A percentile compares a stretch with the other conserved stretches of the same genome.
Conservation (phyloP, 169 alveolate species). For the Cryptosporidium tyzzeri region DNA sequence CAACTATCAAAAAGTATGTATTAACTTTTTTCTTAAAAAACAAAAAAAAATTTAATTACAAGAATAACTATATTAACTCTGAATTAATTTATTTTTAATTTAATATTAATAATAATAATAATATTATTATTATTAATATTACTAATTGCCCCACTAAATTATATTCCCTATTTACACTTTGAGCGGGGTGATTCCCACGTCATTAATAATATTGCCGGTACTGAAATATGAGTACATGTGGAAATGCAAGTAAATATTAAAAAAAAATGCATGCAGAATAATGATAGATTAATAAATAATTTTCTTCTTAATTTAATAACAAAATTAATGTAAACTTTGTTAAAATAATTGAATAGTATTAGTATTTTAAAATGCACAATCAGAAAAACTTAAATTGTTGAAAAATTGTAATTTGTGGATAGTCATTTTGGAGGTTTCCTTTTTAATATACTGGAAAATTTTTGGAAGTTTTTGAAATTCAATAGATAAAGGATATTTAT, state of each 20-base stretch:
- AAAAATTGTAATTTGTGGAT: background rate
- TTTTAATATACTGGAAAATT: background rate
- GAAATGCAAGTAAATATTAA: background rate
- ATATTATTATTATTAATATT: too few species aligned
- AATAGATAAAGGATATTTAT: background rate
- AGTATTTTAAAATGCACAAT: background rate
- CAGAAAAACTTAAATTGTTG: background rate
- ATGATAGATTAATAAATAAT: background rate
- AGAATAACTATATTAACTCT: too few species aligned
- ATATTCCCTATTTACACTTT: too few species aligned
- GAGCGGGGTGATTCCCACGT: background rate
- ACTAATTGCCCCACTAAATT: background rate
- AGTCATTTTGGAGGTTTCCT: background rate
- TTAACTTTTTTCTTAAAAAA: too few species aligned
- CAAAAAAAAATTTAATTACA: too few species aligned
- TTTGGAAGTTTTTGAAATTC: slow-evolving; percentile 9
- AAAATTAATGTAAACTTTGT: background rate
- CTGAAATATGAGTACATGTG: background rate
- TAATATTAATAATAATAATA: too few species aligned
- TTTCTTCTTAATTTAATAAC: background rate
- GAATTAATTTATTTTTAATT: too few species aligned
- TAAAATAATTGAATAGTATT: background rate
- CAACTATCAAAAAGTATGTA: background rate
- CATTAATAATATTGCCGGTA: background rate
- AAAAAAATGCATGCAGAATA: background rate